Percentiles rank a stretch among this genome's conserved stretches.
phyloP scores from a whole-genome alignment of 2,329 filamentous ascomycete genomes.

The Leptographium lundbergii region DNA sequence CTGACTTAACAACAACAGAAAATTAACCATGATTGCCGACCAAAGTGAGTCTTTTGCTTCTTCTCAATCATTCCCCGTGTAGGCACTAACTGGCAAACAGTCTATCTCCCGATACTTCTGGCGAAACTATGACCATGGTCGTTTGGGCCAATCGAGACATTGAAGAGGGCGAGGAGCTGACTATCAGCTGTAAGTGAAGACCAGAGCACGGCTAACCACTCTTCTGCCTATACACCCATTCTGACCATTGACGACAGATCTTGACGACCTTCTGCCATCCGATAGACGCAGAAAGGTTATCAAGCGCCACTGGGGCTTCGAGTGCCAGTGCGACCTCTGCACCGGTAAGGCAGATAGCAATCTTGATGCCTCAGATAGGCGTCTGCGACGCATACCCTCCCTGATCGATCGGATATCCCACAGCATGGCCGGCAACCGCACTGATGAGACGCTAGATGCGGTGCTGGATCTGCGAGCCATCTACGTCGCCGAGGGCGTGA shows the following conservation, averaged over 20 bases:
- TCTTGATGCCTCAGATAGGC: slow-evolving; percentile 13
- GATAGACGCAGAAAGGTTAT: slow-evolving; percentile 11
- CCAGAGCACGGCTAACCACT: not conserved
- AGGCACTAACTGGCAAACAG: slow-evolving; percentile 5
- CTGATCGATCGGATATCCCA: not conserved
- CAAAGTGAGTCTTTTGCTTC: slow-evolving; percentile 8
- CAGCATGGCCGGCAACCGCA: not conserved
- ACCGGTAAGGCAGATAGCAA: not conserved
- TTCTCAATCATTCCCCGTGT: not conserved
- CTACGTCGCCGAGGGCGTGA: not conserved
- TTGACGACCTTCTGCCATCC: slow-evolving; percentile 11
- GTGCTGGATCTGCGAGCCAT: not conserved
- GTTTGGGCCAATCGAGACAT: slow-evolving; percentile 16
- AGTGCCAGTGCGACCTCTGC: slow-evolving; percentile 17
- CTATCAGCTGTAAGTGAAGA: slow-evolving; percentile 16
- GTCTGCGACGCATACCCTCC: slow-evolving; percentile 7
- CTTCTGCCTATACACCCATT: not conserved
- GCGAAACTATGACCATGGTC: slow-evolving; percentile 13
- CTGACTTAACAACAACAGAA: slow-evolving; percentile 5
- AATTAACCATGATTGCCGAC: slow-evolving; percentile 18
- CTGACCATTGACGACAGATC: slow-evolving; percentile 6
- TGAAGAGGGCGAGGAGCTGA: slow-evolving; percentile 17
- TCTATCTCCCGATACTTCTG: slow-evolving; percentile 13
- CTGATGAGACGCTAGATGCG: slow-evolving; percentile 13
- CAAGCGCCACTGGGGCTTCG: slow-evolving; percentile 15